These are phyloP conservation scores for Carex arenaria DNA, from an alignment of 202 grass and related monocot species.

Conservation along the genomic window DNA sequence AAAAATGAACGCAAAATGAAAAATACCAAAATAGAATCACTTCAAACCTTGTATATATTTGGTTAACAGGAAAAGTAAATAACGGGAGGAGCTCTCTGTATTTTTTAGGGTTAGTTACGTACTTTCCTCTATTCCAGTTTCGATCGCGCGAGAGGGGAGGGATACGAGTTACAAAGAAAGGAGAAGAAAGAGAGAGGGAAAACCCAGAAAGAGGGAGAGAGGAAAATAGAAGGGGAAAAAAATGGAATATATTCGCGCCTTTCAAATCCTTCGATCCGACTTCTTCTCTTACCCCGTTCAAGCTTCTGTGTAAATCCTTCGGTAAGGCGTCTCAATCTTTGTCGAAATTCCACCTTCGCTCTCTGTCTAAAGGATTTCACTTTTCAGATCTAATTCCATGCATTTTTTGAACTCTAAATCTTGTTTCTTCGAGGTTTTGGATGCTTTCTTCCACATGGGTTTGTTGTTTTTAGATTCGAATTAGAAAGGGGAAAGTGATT, in stretches of 20 bases:
- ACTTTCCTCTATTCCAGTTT: neutral
- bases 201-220: neutral
- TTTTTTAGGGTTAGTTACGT: neutral
- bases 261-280: neutral
- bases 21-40: neutral
- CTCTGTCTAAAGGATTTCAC: neutral
- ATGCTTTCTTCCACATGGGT: neutral
- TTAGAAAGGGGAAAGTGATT: neutral
- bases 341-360: neutral
- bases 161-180: neutral
- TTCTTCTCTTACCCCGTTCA: neutral
- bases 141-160: neutral
- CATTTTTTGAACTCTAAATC: neutral
- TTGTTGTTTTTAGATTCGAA: neutral
- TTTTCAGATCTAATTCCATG: neutral
- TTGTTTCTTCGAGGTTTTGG: neutral
- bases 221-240: neutral
- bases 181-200: neutral
- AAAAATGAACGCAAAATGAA: neutral
- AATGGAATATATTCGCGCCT: conserved; percentile 13
- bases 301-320: neutral
- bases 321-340: neutral
- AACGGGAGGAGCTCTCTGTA: neutral
- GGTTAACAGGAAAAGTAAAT: neutral
- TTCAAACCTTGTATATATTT: neutral